Conservation (phyloP, 2,329 filamentous ascomycete species). For the Pleurostoma richardsiae region DNA sequence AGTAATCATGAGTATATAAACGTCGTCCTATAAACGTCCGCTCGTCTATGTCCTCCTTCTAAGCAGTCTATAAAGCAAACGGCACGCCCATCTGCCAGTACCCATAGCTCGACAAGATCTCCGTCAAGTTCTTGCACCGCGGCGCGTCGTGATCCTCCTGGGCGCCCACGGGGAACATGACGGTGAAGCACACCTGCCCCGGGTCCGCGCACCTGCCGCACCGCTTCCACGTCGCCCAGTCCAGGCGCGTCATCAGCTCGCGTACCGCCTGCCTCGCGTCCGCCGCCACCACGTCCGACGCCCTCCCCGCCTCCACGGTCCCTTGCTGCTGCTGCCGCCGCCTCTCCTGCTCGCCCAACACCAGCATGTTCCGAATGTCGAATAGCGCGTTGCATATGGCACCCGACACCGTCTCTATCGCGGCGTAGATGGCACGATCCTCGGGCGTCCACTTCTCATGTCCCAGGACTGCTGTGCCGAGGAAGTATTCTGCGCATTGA, state of each 20-base stretch:
- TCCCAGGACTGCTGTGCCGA: conserved; percentile 19
- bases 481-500: conserved; percentile 42
- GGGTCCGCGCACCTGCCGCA: conserved; percentile 21
- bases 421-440: conserved; percentile 37
- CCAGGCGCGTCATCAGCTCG: conserved; percentile 19
- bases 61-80: too few relatives aligned
- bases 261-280: conserved; percentile 7
- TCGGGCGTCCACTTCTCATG: conserved; percentile 25
- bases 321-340: too few relatives aligned
- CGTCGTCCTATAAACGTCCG: too few relatives aligned
- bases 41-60: too few relatives aligned
- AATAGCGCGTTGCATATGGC: conserved; percentile 31
- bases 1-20: too few relatives aligned
- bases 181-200: conserved; percentile 28
- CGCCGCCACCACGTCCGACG: too few relatives aligned
- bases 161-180: conserved; percentile 31
- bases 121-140: conserved; percentile 15
- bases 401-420: conserved; percentile 31
- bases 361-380: conserved; percentile 16
- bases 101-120: too few relatives aligned
- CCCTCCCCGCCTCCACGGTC: too few relatives aligned
- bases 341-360: neutral
- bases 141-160: conserved; percentile 22
- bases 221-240: conserved; percentile 28
- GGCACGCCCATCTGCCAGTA: too few relatives aligned